Conservation (phyloP, 2,329 filamentous ascomycete species). For the Paecilomyces dactylethromorphus region DNA sequence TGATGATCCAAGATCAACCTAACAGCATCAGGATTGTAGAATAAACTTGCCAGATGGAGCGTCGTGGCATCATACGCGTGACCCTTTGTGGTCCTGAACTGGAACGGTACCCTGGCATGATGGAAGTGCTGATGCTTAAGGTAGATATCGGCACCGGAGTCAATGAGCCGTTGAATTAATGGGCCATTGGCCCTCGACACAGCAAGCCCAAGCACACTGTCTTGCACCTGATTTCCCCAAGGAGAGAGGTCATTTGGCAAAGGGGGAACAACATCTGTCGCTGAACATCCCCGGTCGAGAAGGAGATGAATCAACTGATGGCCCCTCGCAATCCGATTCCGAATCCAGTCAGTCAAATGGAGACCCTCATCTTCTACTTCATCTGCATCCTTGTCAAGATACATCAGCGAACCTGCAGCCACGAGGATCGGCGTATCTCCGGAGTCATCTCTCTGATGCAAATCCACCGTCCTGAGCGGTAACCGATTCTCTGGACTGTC, state of each 20-base stretch:
- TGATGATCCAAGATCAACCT: constrained; percentile 2
- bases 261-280: neutral
- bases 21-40: constrained; percentile 2
- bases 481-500: constrained; percentile 3
- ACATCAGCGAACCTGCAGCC: neutral
- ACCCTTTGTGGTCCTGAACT: neutral
- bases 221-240: neutral
- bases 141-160: constrained; percentile 9
- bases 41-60: constrained; percentile 1
- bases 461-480: constrained; percentile 2
- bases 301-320: neutral
- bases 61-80: neutral
- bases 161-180: constrained; percentile 11
- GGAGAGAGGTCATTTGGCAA: neutral
- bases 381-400: too few relatives aligned
- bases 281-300: constrained; percentile 1
- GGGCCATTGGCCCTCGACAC: constrained; percentile 6
- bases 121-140: neutral
- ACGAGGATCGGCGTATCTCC: neutral
- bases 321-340: too few relatives aligned
- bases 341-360: too few relatives aligned
- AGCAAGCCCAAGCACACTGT: constrained; percentile 3
- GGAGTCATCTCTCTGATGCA: constrained; percentile 1
- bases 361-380: too few relatives aligned
- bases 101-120: neutral